Base-by-base conservation (phyloP, 2,329 filamentous ascomycete species). In the Cladosporium sp. region DNA sequence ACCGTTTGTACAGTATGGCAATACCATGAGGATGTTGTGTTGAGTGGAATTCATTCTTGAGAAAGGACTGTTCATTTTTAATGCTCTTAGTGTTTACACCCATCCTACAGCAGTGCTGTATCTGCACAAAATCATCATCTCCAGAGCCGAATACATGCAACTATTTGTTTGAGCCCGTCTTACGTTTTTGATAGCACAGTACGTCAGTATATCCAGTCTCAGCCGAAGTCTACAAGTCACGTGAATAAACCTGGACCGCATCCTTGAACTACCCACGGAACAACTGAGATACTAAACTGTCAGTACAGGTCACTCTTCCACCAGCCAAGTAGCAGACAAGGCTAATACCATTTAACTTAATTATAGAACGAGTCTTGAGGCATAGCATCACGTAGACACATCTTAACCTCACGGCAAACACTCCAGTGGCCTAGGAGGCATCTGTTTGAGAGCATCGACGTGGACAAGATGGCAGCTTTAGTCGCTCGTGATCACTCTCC, bases 1-100 rank as follows among this genome's bases (percentile, higher is more conserved):
- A 46, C 30, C 34, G 60, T 63, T 25, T 63, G 60, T 63, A 63
- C 60, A 63, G 60, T 63, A 63, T 63, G 60, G 60, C 60, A 63
- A 63, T 63, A 46, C 60, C 32, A 63, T 63, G 60, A 63, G 32
- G 49, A 39, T 56, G 49, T 56, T 63, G 51, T 54, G 51, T 54
- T 54, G 51, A 54, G 51, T 54, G 30, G 39, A 54, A 54, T 28
- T 4, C 7, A 4, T 4, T 30, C 18, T 32, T 54, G 28, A 54
- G 28, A 32, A 54, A 51, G 25, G 13, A 28, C 14, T 51, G 25
- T 8, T 46, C 39, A 21, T 46, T 32, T 46, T 46, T 21, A 46
- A 11, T 46, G 2, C 21, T 46, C 39, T n/a, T 46, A 46, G n/a
- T 46, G n/a, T 46, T 21, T 21, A 46, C 39, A 46, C 7, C 39